These are phyloP conservation scores for Yarrowia sp. DNA, from an alignment of 805 yeast genomes.

Conservation along the genomic window DNA sequence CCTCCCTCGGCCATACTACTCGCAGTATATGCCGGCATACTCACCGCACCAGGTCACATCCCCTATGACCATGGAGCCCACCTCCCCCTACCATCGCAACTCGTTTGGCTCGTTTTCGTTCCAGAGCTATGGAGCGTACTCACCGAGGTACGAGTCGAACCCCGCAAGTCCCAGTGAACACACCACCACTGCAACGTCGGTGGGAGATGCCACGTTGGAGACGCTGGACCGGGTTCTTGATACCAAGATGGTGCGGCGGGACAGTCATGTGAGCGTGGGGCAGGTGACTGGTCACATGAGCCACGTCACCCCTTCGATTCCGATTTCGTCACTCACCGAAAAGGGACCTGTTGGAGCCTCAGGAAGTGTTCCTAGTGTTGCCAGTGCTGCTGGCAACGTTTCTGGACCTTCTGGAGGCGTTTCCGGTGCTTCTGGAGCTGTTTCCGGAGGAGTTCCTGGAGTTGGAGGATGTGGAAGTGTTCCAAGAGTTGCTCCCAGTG, in stretches of 20 bases:
- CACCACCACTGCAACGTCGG: conserved; percentile 27
- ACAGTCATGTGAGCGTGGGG: not conserved
- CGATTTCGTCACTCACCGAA: not conserved
- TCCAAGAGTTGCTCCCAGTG: too few relatives aligned
- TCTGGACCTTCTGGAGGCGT: conserved; percentile 33
- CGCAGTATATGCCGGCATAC: conserved; percentile 16
- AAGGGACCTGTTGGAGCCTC: too few relatives aligned
- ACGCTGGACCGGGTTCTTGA: conserved; percentile 41
- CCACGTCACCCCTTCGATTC: not conserved
- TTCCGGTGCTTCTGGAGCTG: not conserved
- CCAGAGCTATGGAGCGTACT: conserved; percentile 20
- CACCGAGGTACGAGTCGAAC: conserved; percentile 14
- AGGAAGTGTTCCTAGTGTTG: too few relatives aligned
- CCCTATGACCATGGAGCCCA: conserved; percentile 35
- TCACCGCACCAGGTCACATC: conserved; percentile 44
- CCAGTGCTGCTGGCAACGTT: not conserved
- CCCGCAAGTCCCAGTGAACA: conserved; percentile 24
- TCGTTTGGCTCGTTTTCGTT: conserved; percentile 12
- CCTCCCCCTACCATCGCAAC: conserved; percentile 5
- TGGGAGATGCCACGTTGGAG: conserved; percentile 33
- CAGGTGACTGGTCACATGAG: not conserved
- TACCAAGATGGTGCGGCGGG: not conserved
- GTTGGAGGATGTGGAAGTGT: too few relatives aligned
- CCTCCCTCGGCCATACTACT: conserved; percentile 32
- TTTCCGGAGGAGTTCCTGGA: not conserved